phyloP scores from a whole-genome alignment of 768 basidiomycete genomes.

The Amanita inopinata region DNA sequence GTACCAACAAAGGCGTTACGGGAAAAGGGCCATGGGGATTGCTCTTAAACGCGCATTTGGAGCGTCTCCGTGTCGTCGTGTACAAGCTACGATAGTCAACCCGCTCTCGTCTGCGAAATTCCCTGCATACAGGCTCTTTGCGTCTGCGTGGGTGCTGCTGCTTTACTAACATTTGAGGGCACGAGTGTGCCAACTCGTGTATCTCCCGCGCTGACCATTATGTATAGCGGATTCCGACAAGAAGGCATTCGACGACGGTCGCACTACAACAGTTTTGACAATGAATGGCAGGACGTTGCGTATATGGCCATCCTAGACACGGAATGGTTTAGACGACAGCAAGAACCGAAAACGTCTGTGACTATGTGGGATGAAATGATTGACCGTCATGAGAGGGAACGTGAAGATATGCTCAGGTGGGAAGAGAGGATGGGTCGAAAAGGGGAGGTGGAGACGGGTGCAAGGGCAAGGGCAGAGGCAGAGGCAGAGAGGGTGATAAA shows the following conservation, averaged over 20 bases:
- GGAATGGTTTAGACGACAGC: slow-evolving; percentile 32
- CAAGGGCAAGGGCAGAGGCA: not conserved
- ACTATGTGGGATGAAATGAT: slow-evolving; percentile 58
- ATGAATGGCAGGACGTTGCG: slow-evolving; percentile 50
- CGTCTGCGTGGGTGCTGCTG: slow-evolving; percentile 1
- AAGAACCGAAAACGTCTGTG: slow-evolving; percentile 13
- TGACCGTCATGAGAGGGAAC: slow-evolving; percentile 44
- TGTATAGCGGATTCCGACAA: slow-evolving; percentile 42
- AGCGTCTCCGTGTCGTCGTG: slow-evolving; percentile 34
- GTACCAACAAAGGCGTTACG: slow-evolving; percentile 33
- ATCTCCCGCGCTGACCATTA: not conserved
- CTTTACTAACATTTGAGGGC: not conserved
- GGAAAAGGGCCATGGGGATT: slow-evolving; percentile 33
- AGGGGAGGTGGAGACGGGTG: not conserved
- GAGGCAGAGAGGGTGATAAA: not conserved
- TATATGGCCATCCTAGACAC: slow-evolving; percentile 53
- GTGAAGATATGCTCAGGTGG: slow-evolving; percentile 45
- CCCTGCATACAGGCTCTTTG: not conserved
- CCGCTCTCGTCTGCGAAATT: slow-evolving; percentile 36
- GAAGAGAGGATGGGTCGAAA: slow-evolving; percentile 22
- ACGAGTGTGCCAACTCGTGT: slow-evolving; percentile 16
- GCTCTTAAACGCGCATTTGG: slow-evolving; percentile 40
- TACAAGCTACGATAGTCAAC: slow-evolving; percentile 43
- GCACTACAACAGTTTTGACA: slow-evolving; percentile 33
- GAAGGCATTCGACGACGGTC: slow-evolving; percentile 56